Conservation (phyloP, 306 rosid species). For the Nissolia schottii region DNA sequence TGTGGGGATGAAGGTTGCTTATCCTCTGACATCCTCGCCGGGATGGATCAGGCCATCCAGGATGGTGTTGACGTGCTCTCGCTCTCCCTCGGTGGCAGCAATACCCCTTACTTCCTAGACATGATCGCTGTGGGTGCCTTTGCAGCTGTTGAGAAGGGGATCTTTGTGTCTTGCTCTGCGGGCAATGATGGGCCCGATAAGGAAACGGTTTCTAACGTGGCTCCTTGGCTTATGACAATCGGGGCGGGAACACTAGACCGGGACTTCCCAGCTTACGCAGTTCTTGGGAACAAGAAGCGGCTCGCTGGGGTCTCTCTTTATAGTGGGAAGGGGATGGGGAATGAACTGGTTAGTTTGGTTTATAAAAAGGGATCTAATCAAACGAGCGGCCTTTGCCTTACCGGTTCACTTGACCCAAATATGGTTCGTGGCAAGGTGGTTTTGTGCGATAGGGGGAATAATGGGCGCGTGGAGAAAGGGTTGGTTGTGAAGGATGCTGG, state of each 20-base stretch:
- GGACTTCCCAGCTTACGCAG: conserved; percentile 77
- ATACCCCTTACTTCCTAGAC: conserved; percentile 65
- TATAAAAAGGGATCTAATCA: conserved; percentile 52
- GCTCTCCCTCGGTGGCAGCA: conserved; percentile 78
- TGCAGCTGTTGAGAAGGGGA: conserved; percentile 56
- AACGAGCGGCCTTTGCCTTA: conserved; percentile 54
- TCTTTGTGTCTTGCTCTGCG: conserved; percentile 86
- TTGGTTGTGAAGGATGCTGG: conserved; percentile 77
- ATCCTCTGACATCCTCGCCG: conserved; percentile 76
- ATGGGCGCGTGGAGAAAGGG: conserved; percentile 88
- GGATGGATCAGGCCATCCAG: conserved; percentile 56
- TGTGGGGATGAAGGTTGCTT: conserved; percentile 68
- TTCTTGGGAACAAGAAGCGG: conserved; percentile 47
- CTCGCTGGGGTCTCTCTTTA: conserved; percentile 71
- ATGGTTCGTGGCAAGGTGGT: conserved; percentile 84
- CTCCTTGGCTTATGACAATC: conserved; percentile 97
- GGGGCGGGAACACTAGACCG: conserved; percentile 93
- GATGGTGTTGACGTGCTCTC: conserved; percentile 89
- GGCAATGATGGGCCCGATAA: conserved; percentile 82
- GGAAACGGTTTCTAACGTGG: conserved; percentile 79
- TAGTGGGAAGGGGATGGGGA: conserved; percentile 85
- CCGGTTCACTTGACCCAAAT: conserved; percentile 67
- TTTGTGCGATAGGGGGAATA: conserved; percentile 76
- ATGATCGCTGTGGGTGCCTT: conserved; percentile 79
- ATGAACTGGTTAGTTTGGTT: conserved; percentile 46